A percentile compares a stretch with the other conserved stretches of the same genome.
phyloP scores from a whole-genome alignment of 495 filamentous ascomycete species.

The Neurospora terricola region DNA sequence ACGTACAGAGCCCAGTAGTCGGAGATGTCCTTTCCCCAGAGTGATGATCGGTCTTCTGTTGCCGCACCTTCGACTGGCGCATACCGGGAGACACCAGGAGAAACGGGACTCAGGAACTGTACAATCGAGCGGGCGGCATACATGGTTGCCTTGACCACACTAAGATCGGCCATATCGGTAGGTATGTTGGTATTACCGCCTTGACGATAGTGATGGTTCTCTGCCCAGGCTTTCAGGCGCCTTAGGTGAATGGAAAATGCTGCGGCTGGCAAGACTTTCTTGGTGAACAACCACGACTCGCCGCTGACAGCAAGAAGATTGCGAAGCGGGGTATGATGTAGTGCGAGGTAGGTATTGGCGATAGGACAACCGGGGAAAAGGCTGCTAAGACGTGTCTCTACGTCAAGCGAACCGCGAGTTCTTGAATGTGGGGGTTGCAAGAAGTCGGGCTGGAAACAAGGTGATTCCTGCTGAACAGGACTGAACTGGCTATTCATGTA shows the following conservation, averaged over 20 bases:
- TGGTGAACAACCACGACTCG: conserved; percentile 38
- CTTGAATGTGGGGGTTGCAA: conserved; percentile 1
- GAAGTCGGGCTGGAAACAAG: not conserved
- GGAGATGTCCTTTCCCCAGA: conserved; percentile 27
- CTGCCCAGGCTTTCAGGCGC: conserved; percentile 28
- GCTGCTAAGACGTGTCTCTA: conserved; percentile 23
- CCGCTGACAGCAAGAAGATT: conserved; percentile 38
- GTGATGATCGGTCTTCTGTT: not conserved
- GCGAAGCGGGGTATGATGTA: conserved; percentile 38
- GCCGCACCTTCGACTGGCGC: not conserved
- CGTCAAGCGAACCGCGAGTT: conserved; percentile 7
- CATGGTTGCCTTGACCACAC: conserved; percentile 16
- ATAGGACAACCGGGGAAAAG: conserved; percentile 30
- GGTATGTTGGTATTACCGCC: conserved; percentile 1
- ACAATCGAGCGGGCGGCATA: conserved; percentile 26
- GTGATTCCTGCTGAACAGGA: conserved; percentile 4
- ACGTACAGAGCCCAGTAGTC: conserved; percentile 41
- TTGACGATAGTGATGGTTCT: conserved; percentile 6
- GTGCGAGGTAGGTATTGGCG: conserved; percentile 36
- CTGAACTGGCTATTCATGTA: conserved; percentile 10
- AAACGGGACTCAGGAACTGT: conserved; percentile 9
- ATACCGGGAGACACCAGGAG: not conserved
- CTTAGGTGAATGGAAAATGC: conserved; percentile 29
- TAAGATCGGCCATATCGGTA: not conserved
- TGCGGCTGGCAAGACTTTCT: conserved; percentile 28